Conservation (phyloP, 345 rosid genomes). For the Euclidium syriacum region DNA sequence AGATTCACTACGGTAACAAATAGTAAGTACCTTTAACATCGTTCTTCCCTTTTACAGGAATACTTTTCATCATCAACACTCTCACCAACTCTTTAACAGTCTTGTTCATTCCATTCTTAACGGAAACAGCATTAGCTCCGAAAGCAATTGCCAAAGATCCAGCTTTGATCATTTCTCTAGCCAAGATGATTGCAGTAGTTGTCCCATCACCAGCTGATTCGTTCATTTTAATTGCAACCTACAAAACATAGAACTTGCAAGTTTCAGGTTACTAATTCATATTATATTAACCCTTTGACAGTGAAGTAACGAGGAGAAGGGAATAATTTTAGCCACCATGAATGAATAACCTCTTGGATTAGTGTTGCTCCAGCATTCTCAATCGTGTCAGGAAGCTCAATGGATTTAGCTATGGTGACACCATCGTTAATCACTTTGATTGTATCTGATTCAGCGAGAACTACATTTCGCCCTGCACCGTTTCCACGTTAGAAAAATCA, state of each 20-base stretch:
- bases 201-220: slow-evolving; percentile 92
- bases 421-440: slow-evolving; percentile 82
- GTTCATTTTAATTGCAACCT: slow-evolving; percentile 85
- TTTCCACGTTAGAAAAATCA: slow-evolving; percentile 17
- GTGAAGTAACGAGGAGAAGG: slow-evolving; percentile 5
- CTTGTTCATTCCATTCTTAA: slow-evolving; percentile 63
- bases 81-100: slow-evolving; percentile 52
- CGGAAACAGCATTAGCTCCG: slow-evolving; percentile 77
- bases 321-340: slow-evolving; percentile 46
- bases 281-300: neutral
- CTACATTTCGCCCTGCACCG: slow-evolving; percentile 71
- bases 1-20: neutral
- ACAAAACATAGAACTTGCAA: slow-evolving; percentile 16
- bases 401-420: slow-evolving; percentile 66
- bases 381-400: slow-evolving; percentile 65
- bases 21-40: slow-evolving; percentile 54
- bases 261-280: neutral
- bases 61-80: slow-evolving; percentile 45
- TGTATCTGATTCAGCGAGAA: slow-evolving; percentile 52
- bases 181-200: slow-evolving; percentile 75
- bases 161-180: slow-evolving; percentile 68
- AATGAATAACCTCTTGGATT: slow-evolving; percentile 84
- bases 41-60: slow-evolving; percentile 56
- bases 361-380: slow-evolving; percentile 79
- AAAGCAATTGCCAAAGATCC: slow-evolving; percentile 69